These are phyloP conservation scores for Mucor indicus DNA, from an alignment of 371 early-diverging fungal genomes.

Conservation along the genomic window DNA sequence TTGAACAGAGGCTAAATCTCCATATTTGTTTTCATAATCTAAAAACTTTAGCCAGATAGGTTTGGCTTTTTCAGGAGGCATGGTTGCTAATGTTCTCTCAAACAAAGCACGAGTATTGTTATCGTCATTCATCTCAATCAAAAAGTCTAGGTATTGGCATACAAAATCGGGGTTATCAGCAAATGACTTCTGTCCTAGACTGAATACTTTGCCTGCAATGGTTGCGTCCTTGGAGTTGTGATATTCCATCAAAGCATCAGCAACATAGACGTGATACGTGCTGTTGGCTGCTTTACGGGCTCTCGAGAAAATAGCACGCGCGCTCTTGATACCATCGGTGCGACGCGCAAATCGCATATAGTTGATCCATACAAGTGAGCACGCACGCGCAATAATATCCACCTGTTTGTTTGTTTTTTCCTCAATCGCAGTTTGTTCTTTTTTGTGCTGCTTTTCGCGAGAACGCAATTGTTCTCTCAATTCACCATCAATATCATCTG, in stretches of 20 bases:
- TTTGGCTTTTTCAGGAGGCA: conserved; percentile 70
- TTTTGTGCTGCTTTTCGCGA: conserved; percentile 61
- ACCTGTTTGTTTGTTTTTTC: conserved; percentile 58
- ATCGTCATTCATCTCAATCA: conserved; percentile 88
- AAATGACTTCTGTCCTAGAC: conserved; percentile 80
- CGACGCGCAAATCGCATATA: conserved; percentile 86
- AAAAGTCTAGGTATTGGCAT: conserved; percentile 79
- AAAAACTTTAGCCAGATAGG: conserved; percentile 80
- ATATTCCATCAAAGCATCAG: conserved; percentile 91
- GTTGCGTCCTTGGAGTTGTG: conserved; percentile 81
- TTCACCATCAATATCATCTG: conserved; percentile 80
- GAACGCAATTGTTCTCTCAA: conserved; percentile 69
- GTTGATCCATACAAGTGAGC: conserved; percentile 80
- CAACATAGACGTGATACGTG: conserved; percentile 85
- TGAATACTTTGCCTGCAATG: conserved; percentile 91
- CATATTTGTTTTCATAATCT: conserved; percentile 85
- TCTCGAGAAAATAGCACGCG: conserved; percentile 75
- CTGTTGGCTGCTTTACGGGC: conserved; percentile 75
- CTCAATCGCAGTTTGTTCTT: conserved; percentile 66
- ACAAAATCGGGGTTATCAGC: conserved; percentile 73
- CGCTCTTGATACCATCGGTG: conserved; percentile 75
- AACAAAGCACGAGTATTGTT: conserved; percentile 88
- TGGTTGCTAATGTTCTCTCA: conserved; percentile 73
- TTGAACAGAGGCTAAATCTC: conserved; percentile 73
- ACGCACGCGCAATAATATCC: conserved; percentile 56